Conservation (phyloP, 257 asterid genomes). For the Solanum ahanhuiri region DNA sequence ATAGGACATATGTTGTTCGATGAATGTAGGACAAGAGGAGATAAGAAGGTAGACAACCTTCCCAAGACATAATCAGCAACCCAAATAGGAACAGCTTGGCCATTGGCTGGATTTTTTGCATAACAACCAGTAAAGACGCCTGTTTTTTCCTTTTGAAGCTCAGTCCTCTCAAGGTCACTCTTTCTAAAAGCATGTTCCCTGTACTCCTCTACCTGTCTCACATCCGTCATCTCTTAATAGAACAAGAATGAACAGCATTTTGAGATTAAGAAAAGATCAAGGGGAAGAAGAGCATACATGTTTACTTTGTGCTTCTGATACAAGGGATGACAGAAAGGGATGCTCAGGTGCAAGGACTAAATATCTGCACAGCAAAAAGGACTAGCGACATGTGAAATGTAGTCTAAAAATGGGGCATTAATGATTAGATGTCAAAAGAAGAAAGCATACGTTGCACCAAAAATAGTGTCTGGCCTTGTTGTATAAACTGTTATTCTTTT, state of each 20-base stretch:
- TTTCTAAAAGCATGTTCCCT: conserved; percentile 74
- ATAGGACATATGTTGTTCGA: neutral
- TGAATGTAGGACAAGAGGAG: neutral
- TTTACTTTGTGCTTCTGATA: conserved; percentile 52
- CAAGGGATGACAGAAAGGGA: conserved; percentile 50
- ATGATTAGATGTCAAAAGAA: neutral
- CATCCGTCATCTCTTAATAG: conserved; percentile 3
- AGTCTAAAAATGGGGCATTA: neutral
- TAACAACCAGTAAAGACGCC: conserved; percentile 90
- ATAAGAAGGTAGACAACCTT: conserved; percentile 35
- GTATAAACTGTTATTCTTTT: conserved; percentile 67
- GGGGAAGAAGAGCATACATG: conserved; percentile 34
- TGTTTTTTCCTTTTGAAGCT: conserved; percentile 89
- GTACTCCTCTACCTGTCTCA: conserved; percentile 77
- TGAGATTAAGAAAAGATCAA: neutral
- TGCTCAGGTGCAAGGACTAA: conserved; percentile 95
- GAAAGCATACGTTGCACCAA: conserved; percentile 87
- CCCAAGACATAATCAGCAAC: conserved; percentile 97
- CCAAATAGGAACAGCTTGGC: conserved; percentile 83
- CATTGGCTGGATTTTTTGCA: conserved; percentile 90
- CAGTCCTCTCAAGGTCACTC: conserved; percentile 98
- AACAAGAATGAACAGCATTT: conserved; percentile 3
- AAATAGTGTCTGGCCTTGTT: conserved; percentile 91
- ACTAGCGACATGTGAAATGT: neutral
- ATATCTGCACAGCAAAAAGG: conserved; percentile 43